Evolutionary conservation across 2,329 filamentous ascomycete genomes (phyloP).

Genomic region (Cercospora sp.): DNA sequence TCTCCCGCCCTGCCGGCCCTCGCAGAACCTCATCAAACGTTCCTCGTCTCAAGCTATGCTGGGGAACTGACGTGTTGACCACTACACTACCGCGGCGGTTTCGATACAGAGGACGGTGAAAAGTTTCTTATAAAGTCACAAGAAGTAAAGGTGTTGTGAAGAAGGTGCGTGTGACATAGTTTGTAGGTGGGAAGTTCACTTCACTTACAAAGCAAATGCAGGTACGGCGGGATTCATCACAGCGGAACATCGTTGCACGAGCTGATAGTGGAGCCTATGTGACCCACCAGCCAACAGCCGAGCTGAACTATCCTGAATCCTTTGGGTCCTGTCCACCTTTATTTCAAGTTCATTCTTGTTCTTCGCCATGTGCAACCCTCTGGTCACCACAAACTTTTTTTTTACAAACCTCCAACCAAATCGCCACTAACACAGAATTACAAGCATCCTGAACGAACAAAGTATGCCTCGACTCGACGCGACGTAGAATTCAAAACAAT

Average conservation of each 20-base stretch:
- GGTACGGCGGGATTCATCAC: neutral
- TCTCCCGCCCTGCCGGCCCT: slow-evolving; percentile 2
- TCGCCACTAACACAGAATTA: too few relatives aligned
- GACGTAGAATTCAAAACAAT: neutral
- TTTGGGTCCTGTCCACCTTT: neutral
- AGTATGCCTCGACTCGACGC: neutral
- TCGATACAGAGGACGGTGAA: neutral
- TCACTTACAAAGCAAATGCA: neutral
- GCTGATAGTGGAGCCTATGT: neutral
- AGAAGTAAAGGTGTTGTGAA: neutral
- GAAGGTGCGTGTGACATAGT: neutral
- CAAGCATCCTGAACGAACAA: too few relatives aligned
- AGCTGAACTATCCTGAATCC: neutral
- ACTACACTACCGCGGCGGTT: slow-evolving; percentile 5
- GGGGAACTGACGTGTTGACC: slow-evolving; percentile 6
- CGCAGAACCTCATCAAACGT: neutral
- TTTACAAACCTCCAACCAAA: too few relatives aligned
- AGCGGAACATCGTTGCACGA: neutral
- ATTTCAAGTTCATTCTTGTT: neutral
- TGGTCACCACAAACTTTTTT: too few relatives aligned
- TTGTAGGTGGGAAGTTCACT: neutral
- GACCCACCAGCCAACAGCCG: neutral
- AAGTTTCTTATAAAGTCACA: neutral
- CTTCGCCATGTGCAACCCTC: too few relatives aligned
- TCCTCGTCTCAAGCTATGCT: slow-evolving; percentile 6